Conservation (phyloP, 805 yeast species). For the Clavispora carvajalis region DNA sequence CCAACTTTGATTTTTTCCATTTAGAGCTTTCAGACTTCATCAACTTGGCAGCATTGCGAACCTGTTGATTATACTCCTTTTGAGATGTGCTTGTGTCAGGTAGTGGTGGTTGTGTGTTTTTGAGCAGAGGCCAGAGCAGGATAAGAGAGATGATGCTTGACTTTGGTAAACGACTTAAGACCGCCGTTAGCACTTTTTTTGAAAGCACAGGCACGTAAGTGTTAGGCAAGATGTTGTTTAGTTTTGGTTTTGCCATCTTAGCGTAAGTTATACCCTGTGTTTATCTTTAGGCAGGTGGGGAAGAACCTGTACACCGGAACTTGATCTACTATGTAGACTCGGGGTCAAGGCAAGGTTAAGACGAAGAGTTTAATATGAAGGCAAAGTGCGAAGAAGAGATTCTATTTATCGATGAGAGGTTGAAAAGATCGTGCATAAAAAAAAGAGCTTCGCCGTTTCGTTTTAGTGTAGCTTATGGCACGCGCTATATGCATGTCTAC, state of each 20-base stretch:
- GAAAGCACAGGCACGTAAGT: constrained; percentile 32
- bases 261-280: constrained; percentile 1
- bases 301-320: background rate
- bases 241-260: constrained; percentile 7
- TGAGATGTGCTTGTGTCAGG: constrained; percentile 1
- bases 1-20: constrained; percentile 25
- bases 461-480: background rate
- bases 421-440: background rate
- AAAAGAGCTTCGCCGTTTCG: background rate
- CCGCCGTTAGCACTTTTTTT: constrained; percentile 13
- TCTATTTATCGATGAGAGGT: no score
- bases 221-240: constrained; percentile 32
- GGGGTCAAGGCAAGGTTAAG: no score
- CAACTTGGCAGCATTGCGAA: constrained; percentile 7
- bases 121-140: constrained; percentile 30
- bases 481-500: background rate
- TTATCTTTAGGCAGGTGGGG: background rate
- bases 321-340: no score
- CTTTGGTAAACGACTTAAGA: constrained; percentile 28
- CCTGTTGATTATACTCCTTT: constrained; percentile 5
- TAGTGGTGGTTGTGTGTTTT: constrained; percentile 18
- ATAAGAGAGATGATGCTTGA: constrained; percentile 27
- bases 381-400: no score
- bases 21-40: constrained; percentile 8
- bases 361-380: no score